These are phyloP conservation scores for Sabuloglossum arenarium DNA, from an alignment of 495 filamentous ascomycete genomes.

Conservation along the genomic window DNA sequence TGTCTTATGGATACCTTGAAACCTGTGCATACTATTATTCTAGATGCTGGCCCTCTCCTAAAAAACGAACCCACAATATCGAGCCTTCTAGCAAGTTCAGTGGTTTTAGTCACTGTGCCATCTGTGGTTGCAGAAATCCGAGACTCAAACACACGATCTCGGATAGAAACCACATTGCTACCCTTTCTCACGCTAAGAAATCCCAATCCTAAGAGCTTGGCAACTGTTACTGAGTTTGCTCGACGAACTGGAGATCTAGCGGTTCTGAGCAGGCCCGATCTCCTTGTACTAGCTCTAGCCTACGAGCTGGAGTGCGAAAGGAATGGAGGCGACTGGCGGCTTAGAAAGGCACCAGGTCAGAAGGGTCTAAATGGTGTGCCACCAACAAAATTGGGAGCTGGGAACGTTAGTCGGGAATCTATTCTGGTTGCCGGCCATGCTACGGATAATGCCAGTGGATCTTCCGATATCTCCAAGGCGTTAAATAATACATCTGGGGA, in stretches of 20 bases:
- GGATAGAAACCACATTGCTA: conserved; percentile 59
- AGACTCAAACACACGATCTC: conserved; percentile 58
- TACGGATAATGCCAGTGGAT: background rate
- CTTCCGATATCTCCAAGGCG: background rate
- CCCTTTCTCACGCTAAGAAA: conserved; percentile 65
- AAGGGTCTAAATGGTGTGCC: conserved; percentile 5
- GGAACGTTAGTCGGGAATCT: background rate
- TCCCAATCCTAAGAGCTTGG: conserved; percentile 54
- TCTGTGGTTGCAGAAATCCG: conserved; percentile 75
- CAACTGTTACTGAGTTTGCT: conserved; percentile 66
- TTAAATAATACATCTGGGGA: background rate
- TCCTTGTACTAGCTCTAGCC: conserved; percentile 70
- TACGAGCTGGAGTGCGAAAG: conserved; percentile 42
- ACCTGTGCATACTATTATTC: conserved; percentile 58
- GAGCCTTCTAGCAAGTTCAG: conserved; percentile 49
- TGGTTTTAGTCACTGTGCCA: conserved; percentile 67
- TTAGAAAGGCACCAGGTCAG: conserved; percentile 29
- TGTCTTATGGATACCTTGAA: conserved; percentile 25
- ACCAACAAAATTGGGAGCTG: background rate
- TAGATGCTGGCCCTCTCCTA: conserved; percentile 84
- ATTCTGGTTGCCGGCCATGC: background rate
- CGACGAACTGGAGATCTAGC: conserved; percentile 74
- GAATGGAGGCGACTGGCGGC: conserved; percentile 30
- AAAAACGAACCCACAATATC: conserved; percentile 69
- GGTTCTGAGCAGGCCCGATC: conserved; percentile 70